Evolutionary conservation across 148 eudicot species (phyloP), one percentile per base, ranked within the genome.

Genomic region (Chenopodium quinoa): DNA sequence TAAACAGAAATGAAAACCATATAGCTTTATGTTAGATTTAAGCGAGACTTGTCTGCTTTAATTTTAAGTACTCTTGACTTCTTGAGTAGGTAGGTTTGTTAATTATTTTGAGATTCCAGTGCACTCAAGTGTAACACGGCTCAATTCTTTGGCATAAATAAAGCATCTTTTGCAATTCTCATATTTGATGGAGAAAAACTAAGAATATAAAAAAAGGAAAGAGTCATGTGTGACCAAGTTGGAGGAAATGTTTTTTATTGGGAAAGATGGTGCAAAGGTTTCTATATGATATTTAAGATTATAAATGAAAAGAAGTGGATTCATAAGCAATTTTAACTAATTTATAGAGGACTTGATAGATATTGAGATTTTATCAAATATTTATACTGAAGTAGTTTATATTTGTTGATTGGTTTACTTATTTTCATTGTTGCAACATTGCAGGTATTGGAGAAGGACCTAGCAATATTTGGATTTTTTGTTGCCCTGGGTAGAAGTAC

Each of bases 401-500:
- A 80, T 10, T 6, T 46, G 80, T 13, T 25, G 10, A 25, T 72
- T 16, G 23, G 14, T 44, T 32, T 84, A 31, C 66, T 79, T 50
- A 46, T 71, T 77, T 23, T 77, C 81, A 65, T 73, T 74, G 4
- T 84, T 78, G 7, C 29, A 48, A 37, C 37, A 65, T 81, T 90
- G 80, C 82, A 93, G 99, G 94, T 97, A 10, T 80, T 97, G 84
- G 99, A 97, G 83, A 97, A 81, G 90, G 99, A 97, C 88, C 88
- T 97, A 79, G 95, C 99, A 75, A 86, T 97, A 86, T 94, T 97
- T 90, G 99, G 99, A 75, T 90, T 94, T 86, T 94, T 97, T 85
- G 88, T 97, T 73, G 95, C 99, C 78, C 86, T 97, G 70, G 99
- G 98, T 46, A 94, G 94, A 91, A 94, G 98, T 78, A 94, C 97